A percentile compares a stretch with the other conserved stretches of the same genome.
phyloP scores from a whole-genome alignment of 371 early-diverging fungal species.

The Choanephora cucurbitarum region DNA sequence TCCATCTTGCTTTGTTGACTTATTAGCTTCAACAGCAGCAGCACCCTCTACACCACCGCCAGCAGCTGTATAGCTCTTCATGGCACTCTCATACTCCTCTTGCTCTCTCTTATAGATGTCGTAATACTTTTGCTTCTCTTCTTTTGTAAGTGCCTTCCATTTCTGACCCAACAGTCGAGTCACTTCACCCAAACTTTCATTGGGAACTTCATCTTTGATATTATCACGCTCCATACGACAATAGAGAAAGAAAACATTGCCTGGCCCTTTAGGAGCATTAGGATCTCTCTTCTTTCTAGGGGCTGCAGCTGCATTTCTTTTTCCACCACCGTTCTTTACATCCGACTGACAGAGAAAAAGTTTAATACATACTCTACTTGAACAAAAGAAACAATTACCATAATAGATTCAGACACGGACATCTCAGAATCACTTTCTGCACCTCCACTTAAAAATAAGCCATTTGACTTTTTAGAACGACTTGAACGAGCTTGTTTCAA shows the following conservation, averaged over 20 bases:
- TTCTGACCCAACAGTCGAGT: slow-evolving; percentile 43
- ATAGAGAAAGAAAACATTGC: slow-evolving; percentile 59
- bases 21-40: slow-evolving; percentile 24
- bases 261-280: slow-evolving; percentile 60
- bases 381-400: slow-evolving; percentile 8
- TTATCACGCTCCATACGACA: slow-evolving; percentile 54
- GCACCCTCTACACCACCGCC: slow-evolving; percentile 29
- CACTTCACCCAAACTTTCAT: slow-evolving; percentile 41
- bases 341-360: slow-evolving; percentile 7
- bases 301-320: slow-evolving; percentile 11
- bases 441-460: neutral
- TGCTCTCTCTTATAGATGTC: slow-evolving; percentile 22
- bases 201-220: slow-evolving; percentile 53
- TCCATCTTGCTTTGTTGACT: slow-evolving; percentile 13
- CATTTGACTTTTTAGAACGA: slow-evolving; percentile 1
- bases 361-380: neutral
- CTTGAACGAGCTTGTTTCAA: slow-evolving; percentile 9
- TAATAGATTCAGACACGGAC: slow-evolving; percentile 25
- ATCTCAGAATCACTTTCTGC: slow-evolving; percentile 28
- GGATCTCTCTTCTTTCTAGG: slow-evolving; percentile 50
- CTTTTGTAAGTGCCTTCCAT: slow-evolving; percentile 44
- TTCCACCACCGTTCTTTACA: neutral
- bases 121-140: slow-evolving; percentile 40
- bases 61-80: slow-evolving; percentile 28
- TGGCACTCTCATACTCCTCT: slow-evolving; percentile 25